A percentile compares a stretch with the other conserved stretches of the same genome.
Evolutionary conservation across 176 grass and related monocot genomes (phyloP).

Genomic region (Oryza coarctata): DNA sequence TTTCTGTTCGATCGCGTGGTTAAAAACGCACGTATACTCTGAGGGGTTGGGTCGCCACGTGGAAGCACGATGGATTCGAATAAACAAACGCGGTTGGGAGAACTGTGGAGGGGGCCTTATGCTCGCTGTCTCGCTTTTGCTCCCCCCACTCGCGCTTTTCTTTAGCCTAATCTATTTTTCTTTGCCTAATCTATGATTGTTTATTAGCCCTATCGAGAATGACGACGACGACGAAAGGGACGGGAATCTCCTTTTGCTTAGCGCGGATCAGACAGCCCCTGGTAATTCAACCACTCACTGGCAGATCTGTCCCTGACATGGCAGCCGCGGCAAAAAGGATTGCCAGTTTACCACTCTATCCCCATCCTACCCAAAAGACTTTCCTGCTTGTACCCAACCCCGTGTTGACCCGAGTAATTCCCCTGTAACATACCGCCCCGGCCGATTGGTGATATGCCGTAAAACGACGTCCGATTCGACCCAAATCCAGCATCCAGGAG

Average conservation of each 20-base stretch:
- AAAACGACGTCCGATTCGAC: conserved; percentile 21
- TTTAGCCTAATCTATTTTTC: not conserved
- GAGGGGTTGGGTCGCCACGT: conserved; percentile 49
- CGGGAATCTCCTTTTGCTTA: not conserved
- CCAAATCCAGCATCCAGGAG: not conserved
- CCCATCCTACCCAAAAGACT: not conserved
- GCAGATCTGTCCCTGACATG: conserved; percentile 44
- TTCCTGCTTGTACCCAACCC: not conserved
- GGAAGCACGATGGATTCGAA: conserved; percentile 68
- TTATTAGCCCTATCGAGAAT: not conserved
- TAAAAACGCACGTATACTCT: not conserved
- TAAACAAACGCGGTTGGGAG: conserved; percentile 29
- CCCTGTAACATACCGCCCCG: not conserved
- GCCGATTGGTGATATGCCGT: too few species aligned
- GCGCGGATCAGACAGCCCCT: not conserved
- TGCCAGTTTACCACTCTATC: not conserved
- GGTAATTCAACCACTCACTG: conserved; percentile 1
- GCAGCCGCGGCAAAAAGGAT: not conserved
- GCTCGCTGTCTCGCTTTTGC: conserved; percentile 9
- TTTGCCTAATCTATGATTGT: not conserved
- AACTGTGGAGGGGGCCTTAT: conserved; percentile 27
- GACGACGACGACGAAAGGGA: not conserved
- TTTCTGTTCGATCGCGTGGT: not conserved
- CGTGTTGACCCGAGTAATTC: conserved; percentile 17
- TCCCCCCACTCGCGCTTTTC: conserved; percentile 21